Evolutionary conservation across 352 stramenopile species (phyloP).

Genomic region (Elongisporangium undulatum): DNA sequence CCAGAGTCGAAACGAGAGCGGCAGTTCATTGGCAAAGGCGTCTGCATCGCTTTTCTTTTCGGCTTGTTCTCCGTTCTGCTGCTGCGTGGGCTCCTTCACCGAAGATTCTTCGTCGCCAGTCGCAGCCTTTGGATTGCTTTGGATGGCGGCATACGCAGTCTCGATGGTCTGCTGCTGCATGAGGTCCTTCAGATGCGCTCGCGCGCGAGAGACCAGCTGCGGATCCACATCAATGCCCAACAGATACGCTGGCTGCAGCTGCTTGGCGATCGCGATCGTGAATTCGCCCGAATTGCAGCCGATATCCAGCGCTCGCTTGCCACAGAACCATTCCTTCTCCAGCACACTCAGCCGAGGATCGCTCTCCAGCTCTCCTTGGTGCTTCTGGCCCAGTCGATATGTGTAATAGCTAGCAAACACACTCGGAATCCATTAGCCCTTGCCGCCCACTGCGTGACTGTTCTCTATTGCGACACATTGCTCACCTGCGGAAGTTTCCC

Average conservation of each 20-base stretch:
- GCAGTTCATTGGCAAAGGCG: constrained; percentile 41
- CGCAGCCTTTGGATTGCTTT: background rate
- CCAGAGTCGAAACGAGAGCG: constrained; percentile 66
- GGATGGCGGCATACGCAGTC: constrained; percentile 45
- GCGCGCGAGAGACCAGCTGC: constrained; percentile 52
- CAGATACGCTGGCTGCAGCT: constrained; percentile 47
- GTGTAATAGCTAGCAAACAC: constrained; percentile 55
- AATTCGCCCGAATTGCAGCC: constrained; percentile 83
- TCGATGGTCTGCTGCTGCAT: constrained; percentile 55
- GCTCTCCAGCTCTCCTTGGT: constrained; percentile 37
- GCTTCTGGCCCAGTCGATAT: constrained; percentile 61
- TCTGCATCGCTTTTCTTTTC: constrained; percentile 10
- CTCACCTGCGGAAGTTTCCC: constrained; percentile 71
- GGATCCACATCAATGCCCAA: constrained; percentile 73
- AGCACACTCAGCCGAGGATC: constrained; percentile 59
- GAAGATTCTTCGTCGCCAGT: background rate
- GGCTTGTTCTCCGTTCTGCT: background rate
- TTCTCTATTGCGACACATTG: background rate
- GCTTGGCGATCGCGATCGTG: constrained; percentile 62
- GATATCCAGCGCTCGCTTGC: constrained; percentile 65
- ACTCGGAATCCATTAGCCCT: background rate
- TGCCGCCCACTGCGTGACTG: background rate
- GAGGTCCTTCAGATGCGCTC: constrained; percentile 57
- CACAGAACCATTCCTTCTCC: constrained; percentile 60
- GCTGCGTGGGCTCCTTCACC: constrained; percentile 5